Evolutionary conservation across 116 monocot species (phyloP), one percentile per base, ranked within the genome.

Genomic region (Cymodocea nodosa): DNA sequence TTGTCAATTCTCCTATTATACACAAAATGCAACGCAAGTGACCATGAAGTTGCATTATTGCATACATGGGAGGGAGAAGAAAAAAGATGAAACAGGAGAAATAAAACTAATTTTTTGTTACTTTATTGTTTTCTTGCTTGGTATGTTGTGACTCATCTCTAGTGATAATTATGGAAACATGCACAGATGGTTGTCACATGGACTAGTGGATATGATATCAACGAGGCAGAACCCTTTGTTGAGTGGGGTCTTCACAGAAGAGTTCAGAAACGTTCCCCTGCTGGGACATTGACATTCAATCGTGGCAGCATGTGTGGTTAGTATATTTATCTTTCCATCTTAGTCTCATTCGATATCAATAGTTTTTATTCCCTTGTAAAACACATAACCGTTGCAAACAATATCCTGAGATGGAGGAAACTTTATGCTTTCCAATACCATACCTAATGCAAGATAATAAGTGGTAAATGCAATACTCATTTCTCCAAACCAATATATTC

Each of bases 301-400:
- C 71, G 82, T 25, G 64, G 65, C 35, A 85, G 82, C 78, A 76
- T 85, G 82, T 85, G 85, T 62, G 85, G 85, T 85, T 59, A 39
- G 85, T 69, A 56, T 18, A 58, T 59, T 10, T 59, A 59, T 55
- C 64, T 51, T 23, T 60, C 30, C 6, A 50, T 51, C n/a, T 61
- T 17, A n/a, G 5, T 16, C 37, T 18, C 61, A 61, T 13, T 61
- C 61, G 15, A 61, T 61, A 30, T 30, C 30, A 30, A 30, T 30
- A 30, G 16, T 61, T 37, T 35, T 61, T 15, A 35, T 61, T 24
- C 15, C 24, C 61, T 61, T 12, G 30, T 57, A 24, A 18, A 57
- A 23, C 61, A 8, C 9, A n/a, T 35, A 15, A 61, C 17, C 16
- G 36, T 44, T 44, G 44, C 44, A 44, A 44, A 8, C 44, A 44